Evolutionary conservation across 129 eudicot species (phyloP).

Genomic region (Lactuca saligna): DNA sequence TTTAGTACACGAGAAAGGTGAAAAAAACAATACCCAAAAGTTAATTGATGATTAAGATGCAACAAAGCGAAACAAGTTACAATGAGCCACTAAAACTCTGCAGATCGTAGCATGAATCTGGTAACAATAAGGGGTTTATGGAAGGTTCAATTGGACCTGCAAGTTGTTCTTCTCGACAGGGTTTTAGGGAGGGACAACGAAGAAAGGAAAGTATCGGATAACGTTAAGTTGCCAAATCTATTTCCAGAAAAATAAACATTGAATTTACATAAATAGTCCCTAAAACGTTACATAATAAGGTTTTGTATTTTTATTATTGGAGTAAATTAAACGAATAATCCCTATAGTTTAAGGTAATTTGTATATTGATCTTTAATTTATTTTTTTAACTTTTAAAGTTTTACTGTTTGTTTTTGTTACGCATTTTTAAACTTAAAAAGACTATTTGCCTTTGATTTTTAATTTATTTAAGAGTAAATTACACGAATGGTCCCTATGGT

Average conservation of each 20-base stretch:
- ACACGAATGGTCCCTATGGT: no score
- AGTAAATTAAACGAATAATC: no score
- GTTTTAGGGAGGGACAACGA: conserved; percentile 32
- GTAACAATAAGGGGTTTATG: neutral
- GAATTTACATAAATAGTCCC: conserved; percentile 4
- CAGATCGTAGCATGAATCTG: conserved; percentile 11
- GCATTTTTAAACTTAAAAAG: no score
- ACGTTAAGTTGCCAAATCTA: conserved; percentile 9
- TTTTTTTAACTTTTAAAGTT: no score
- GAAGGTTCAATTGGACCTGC: conserved; percentile 19
- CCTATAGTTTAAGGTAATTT: no score
- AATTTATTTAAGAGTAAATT: no score
- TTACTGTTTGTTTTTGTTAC: no score
- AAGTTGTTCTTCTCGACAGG: conserved; percentile 12
- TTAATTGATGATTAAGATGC: conserved; percentile 12
- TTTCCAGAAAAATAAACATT: neutral
- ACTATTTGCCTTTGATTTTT: no score
- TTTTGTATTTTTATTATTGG: neutral
- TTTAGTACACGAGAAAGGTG: conserved; percentile 1
- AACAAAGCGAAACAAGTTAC: conserved; percentile 6
- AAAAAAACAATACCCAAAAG: conserved; percentile 13
- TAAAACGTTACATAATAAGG: neutral
- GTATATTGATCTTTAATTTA: no score
- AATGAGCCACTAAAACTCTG: neutral
- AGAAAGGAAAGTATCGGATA: conserved; percentile 23